Evolutionary conservation across 495 filamentous ascomycete species (phyloP), one percentile per base, ranked within the genome.

Genomic region (Lophiostoma macrostomum): DNA sequence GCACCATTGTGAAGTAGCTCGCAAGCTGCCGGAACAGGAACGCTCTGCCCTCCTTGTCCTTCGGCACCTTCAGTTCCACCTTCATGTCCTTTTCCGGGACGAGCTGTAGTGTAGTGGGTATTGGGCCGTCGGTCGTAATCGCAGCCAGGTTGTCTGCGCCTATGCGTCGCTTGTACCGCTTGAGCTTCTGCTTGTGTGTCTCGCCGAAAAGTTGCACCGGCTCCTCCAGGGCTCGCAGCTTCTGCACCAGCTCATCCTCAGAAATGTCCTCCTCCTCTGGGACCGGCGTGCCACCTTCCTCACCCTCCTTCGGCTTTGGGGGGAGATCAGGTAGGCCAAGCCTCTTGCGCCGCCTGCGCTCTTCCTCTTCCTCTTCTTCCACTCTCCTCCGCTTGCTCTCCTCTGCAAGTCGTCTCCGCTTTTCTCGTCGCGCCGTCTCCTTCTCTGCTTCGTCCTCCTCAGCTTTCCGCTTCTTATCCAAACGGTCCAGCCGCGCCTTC

Each of bases 1-100:
- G 74, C 16, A 98, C 81, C 83, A 98, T 86, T 54, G 84, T 87
- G 75, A 98, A 97, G 68, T 95, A 98, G 12, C 85, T 88, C 4
- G 85, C 85, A 48, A 98, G 76, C 71, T 98, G 93, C 0, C 91
- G 79, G 77, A 85, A 90, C 29, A 98, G 72, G 65, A 82, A 85
- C 18, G 74, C 67, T 10, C 80, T 79, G 0, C 68, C 80, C 12
- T 76, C 76, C 16, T 41, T 32, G 28, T 64, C 70, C 67, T 63
- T 76, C 67, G 38, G 88, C 35, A 84, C 66, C 16, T 71, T 79
- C 28, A 70, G 63, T 3, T 83, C 73, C 6, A 97, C 80, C 64
- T 88, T 87, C 91, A 97, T 96, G 40, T 93, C 82, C 56, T 80
- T 76, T 73, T 95, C 90, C 0, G 84, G 78, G 7, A 98, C 80